Evolutionary conservation across 164 flowering plant species (phyloP), one percentile per base, ranked within the genome.

Genomic region (Piper betle): DNA sequence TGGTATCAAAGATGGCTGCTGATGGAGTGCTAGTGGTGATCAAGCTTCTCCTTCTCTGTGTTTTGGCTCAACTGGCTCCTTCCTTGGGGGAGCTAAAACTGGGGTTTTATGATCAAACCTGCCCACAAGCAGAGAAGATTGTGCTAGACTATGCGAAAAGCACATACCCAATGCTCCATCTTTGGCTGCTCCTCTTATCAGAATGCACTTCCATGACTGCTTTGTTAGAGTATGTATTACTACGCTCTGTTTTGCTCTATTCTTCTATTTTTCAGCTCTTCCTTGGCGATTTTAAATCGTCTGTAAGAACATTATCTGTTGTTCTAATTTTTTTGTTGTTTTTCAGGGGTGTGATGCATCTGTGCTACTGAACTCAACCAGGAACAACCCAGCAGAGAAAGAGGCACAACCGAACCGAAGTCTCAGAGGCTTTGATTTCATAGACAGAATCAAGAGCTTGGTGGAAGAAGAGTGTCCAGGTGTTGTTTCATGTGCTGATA

Each of bases 321-420:
- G 33, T 25, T 25, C 2, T 42, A 42, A 42, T 6, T 42, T 42
- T 42, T 6, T 10, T 46, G 50, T 46, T 46, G 50, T 9, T 61
- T 5, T 67, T 53, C 76, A 84, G 87, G 92, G 88, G 0, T 86
- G 92, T 59, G 92, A 85, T 55, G 93, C 79, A 0, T 86, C 93
- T 0, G 71, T 86, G 55, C 78, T 86, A 1, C n/a, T 86, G 53
- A 74, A 82, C 46, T 46, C 50, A 10, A 46, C 9, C 15, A 15
- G 50, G 50, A 65, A 19, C 17, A 75, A 60, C 16, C 68, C 64
- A 59, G 77, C 83, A 0, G 92, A 86, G 71, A 86, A 81, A 65
- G 71, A 58, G 20, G 75, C 80, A 6, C 0, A n/a, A 20, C 80
- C 85, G 6, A 86, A 82, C 59, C 69, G 8, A 46, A 62, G 66